A percentile compares a stretch with the other conserved stretches of the same genome.
Conservation (phyloP, 192 early-diverging fungal species). For the Podila verticillata region DNA sequence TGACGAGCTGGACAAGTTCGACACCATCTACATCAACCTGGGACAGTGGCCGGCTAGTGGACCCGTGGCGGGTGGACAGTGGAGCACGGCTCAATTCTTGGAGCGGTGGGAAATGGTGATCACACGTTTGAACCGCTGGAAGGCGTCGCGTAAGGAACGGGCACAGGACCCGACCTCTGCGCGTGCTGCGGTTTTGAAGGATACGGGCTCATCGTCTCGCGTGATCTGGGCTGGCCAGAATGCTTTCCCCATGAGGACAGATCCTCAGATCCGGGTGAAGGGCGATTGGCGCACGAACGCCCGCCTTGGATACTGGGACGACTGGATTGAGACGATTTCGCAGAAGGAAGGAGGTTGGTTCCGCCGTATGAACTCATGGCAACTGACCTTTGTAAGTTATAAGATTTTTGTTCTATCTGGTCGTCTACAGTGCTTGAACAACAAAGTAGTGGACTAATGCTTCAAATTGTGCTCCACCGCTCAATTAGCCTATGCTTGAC, state of each 20-base stretch:
- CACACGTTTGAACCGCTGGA: slow-evolving; percentile 21
- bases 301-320: slow-evolving; percentile 37
- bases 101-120: slow-evolving; percentile 27
- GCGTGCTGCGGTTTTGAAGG: not conserved
- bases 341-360: slow-evolving; percentile 28
- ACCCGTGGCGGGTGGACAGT: slow-evolving; percentile 30
- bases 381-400: slow-evolving; percentile 45
- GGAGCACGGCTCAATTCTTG: slow-evolving; percentile 26
- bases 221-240: slow-evolving; percentile 46
- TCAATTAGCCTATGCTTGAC: slow-evolving; percentile 38
- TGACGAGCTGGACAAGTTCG: slow-evolving; percentile 18
- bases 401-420: not conserved
- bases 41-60: slow-evolving; percentile 45
- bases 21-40: slow-evolving; percentile 30
- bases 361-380: slow-evolving; percentile 38
- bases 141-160: slow-evolving; percentile 5
- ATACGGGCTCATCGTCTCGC: not conserved
- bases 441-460: too few species aligned
- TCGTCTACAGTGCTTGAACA: not conserved
- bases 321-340: slow-evolving; percentile 32
- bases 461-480: too few species aligned
- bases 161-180: not conserved
- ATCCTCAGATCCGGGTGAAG: slow-evolving; percentile 14
- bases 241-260: slow-evolving; percentile 36
- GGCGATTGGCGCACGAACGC: slow-evolving; percentile 44